A percentile compares a stretch with the other conserved stretches of the same genome.
Evolutionary conservation across 495 filamentous ascomycete species (phyloP).

Genomic region (Penicillium desertorum): DNA sequence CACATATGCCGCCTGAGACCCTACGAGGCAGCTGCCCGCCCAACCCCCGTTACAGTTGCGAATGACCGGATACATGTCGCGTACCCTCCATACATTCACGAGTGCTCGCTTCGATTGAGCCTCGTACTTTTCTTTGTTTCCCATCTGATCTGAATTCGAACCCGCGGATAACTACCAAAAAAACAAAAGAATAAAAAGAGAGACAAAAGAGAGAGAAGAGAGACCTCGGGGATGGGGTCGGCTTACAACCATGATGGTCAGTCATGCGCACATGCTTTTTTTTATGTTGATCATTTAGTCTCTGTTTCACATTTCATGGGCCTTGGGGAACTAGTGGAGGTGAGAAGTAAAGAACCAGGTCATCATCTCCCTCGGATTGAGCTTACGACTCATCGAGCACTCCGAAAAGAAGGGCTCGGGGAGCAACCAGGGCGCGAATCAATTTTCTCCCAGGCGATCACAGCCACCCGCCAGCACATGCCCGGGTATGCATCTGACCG

Average conservation of each 20-base stretch:
- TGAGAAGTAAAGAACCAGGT: neutral
- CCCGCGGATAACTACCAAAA: neutral
- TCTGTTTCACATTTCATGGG: conserved; percentile 26
- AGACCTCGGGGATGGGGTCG: conserved; percentile 38
- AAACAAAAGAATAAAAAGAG: neutral
- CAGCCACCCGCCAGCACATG: conserved; percentile 10
- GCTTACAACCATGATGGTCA: conserved; percentile 45
- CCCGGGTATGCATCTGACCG: conserved; percentile 21
- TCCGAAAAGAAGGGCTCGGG: neutral
- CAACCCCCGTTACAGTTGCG: conserved; percentile 24
- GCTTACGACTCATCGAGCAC: neutral
- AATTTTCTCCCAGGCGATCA: neutral
- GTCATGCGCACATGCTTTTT: conserved; percentile 26
- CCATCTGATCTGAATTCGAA: neutral
- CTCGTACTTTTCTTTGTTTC: conserved; percentile 7
- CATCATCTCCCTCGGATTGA: neutral
- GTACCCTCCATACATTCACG: conserved; percentile 4
- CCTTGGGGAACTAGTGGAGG: conserved; percentile 1
- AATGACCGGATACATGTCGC: conserved; percentile 32
- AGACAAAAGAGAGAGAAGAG: conserved; percentile 13
- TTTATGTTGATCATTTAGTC: conserved; percentile 11
- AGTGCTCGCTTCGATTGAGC: conserved; percentile 29
- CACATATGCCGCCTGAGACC: conserved; percentile 40
- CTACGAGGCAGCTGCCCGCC: conserved; percentile 43
- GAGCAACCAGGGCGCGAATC: neutral